These are phyloP conservation scores for Plasmodium fragile DNA, from an alignment of 169 alveolate species.

Conservation along the genomic window DNA sequence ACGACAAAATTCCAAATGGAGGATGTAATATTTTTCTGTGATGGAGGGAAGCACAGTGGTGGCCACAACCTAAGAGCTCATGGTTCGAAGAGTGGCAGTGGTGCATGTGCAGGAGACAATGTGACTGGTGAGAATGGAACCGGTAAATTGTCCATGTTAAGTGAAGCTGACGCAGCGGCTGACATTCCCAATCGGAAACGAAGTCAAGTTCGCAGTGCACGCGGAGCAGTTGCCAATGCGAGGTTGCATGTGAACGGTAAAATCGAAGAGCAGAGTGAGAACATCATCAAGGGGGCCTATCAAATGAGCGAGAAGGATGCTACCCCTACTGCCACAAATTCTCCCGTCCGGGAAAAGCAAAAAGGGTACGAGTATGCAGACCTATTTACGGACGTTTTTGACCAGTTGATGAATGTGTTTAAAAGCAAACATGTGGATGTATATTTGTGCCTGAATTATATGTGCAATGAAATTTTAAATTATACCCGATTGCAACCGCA, in stretches of 20 bases:
- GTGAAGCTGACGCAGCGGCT: background rate
- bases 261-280: background rate
- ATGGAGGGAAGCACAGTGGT: background rate
- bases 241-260: background rate
- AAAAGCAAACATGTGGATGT: conserved; percentile 29
- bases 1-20: background rate
- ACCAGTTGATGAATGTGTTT: conserved; percentile 42
- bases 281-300: background rate
- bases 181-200: background rate
- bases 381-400: conserved; percentile 31
- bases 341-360: background rate
- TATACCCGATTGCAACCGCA: conserved; percentile 34
- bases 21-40: background rate
- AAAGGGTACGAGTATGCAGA: background rate
- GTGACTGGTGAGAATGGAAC: background rate
- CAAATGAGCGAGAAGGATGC: background rate
- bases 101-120: background rate
- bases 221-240: background rate
- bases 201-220: background rate
- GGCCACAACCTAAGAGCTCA: background rate
- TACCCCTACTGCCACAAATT: background rate
- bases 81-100: background rate
- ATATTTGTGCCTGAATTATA: conserved; percentile 20
- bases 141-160: background rate
- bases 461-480: conserved; percentile 70